A percentile compares a stretch with the other conserved stretches of the same genome.
Evolutionary conservation across 352 stramenopile genomes (phyloP).

Genomic region (Phytopythium aichiense): DNA sequence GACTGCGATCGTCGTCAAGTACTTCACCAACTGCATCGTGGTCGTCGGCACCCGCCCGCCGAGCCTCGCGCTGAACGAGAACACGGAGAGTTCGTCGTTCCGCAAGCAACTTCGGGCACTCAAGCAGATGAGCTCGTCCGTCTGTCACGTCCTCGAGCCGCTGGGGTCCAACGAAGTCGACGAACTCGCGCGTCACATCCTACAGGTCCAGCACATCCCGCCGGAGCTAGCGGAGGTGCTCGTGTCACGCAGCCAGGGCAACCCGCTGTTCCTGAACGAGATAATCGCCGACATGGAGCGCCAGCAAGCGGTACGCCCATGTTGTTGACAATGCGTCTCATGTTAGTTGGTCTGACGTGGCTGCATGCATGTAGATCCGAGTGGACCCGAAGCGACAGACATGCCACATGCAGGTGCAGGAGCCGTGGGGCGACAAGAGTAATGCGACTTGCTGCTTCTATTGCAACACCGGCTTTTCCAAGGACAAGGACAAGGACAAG

Average conservation of each 20-base stretch:
- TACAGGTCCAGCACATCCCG: conserved; percentile 58
- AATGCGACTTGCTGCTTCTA: conserved; percentile 69
- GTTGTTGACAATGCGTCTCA: not conserved
- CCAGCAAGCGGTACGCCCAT: conserved; percentile 53
- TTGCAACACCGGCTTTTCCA: conserved; percentile 54
- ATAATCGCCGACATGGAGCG: conserved; percentile 82
- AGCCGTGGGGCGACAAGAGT: conserved; percentile 77
- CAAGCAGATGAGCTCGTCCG: conserved; percentile 57
- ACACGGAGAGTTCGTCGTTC: conserved; percentile 75
- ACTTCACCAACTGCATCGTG: conserved; percentile 84
- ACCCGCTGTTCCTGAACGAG: conserved; percentile 79
- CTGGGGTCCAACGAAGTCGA: conserved; percentile 56
- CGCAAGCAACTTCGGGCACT: conserved; percentile 70
- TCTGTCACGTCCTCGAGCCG: conserved; percentile 42
- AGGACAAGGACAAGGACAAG: conserved; percentile 17
- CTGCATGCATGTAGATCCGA: conserved; percentile 31
- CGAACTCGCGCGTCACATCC: conserved; percentile 52
- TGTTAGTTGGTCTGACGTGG: not conserved
- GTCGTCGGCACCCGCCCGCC: conserved; percentile 69
- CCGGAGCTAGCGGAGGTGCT: conserved; percentile 60
- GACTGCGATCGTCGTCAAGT: conserved; percentile 77
- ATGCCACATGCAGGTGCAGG: conserved; percentile 72
- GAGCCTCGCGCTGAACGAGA: conserved; percentile 54
- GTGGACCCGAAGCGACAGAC: conserved; percentile 52
- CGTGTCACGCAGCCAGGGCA: conserved; percentile 72